Percentiles rank a stretch among this genome's conserved stretches.
These are phyloP conservation scores for Phaeotremella skinneri DNA, from an alignment of 768 basidiomycete species.

Conservation along the genomic window DNA sequence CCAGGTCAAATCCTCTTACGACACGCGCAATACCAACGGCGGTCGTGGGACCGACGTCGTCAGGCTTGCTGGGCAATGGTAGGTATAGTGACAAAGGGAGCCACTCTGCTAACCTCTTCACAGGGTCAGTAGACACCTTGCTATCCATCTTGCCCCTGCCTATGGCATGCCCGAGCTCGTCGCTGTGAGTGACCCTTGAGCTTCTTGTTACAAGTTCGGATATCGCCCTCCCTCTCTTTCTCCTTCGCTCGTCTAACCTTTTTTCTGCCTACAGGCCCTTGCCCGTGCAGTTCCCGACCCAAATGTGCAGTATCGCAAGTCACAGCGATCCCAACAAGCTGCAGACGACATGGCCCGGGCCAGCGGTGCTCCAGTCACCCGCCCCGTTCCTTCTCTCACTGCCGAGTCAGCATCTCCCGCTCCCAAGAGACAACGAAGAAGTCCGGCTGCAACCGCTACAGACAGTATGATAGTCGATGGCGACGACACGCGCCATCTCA, in stretches of 20 bases:
- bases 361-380: constrained; percentile 42
- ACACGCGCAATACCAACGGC: constrained; percentile 71
- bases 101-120: constrained; percentile 5
- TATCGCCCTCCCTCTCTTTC: neutral
- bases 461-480: constrained; percentile 1
- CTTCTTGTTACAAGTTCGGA: neutral
- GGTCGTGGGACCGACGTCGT: constrained; percentile 64
- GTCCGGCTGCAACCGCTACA: constrained; percentile 55
- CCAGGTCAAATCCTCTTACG: constrained; percentile 66
- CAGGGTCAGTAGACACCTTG: constrained; percentile 56
- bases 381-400: constrained; percentile 43
- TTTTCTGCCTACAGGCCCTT: constrained; percentile 56
- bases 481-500: constrained; percentile 26
- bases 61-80: constrained; percentile 86
- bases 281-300: constrained; percentile 75
- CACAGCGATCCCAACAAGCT: constrained; percentile 53
- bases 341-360: constrained; percentile 39
- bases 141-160: constrained; percentile 64
- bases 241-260: neutral
- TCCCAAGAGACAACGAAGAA: constrained; percentile 57
- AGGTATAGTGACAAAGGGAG: neutral
- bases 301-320: constrained; percentile 71
- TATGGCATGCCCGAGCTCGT: constrained; percentile 61
- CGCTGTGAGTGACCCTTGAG: constrained; percentile 39
- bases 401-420: constrained; percentile 44